Evolutionary conservation across 257 asterid species (phyloP).

Genomic region (Coffea canephora): DNA sequence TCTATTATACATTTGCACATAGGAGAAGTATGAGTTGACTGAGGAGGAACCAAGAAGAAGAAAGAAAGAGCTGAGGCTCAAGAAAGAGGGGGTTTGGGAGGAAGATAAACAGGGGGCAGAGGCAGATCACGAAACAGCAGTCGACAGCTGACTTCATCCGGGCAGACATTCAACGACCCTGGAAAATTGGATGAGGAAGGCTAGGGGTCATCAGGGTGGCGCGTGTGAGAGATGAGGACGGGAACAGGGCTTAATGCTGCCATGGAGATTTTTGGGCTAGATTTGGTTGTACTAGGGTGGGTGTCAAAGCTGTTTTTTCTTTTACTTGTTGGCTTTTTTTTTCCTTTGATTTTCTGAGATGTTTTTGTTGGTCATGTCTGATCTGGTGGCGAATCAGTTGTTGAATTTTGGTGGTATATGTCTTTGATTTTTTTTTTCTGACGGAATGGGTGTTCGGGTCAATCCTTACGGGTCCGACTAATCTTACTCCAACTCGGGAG

Average conservation of each 20-base stretch:
- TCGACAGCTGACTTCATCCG: conserved; percentile 24
- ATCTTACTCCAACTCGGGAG: too few relatives aligned
- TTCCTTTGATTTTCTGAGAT: too few relatives aligned
- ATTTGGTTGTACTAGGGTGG: too few relatives aligned
- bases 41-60: conserved; percentile 53
- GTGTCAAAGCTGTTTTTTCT: too few relatives aligned
- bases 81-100: conserved; percentile 27
- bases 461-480: too few relatives aligned
- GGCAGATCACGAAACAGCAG: conserved; percentile 21
- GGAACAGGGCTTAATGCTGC: background rate
- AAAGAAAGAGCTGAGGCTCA: conserved; percentile 56
- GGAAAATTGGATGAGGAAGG: conserved; percentile 43
- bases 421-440: too few relatives aligned
- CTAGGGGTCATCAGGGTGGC: conserved; percentile 21
- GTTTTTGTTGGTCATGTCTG: too few relatives aligned
- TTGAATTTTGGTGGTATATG: too few relatives aligned
- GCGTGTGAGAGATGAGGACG: conserved; percentile 4
- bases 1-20: background rate
- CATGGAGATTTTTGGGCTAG: background rate
- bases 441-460: too few relatives aligned
- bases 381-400: too few relatives aligned
- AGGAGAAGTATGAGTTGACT: conserved; percentile 46
- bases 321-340: background rate
- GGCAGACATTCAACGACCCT: conserved; percentile 56
- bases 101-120: conserved; percentile 25